Evolutionary conservation across 2,329 filamentous ascomycete genomes (phyloP).

Genomic region (Neonectria magnoliae): DNA sequence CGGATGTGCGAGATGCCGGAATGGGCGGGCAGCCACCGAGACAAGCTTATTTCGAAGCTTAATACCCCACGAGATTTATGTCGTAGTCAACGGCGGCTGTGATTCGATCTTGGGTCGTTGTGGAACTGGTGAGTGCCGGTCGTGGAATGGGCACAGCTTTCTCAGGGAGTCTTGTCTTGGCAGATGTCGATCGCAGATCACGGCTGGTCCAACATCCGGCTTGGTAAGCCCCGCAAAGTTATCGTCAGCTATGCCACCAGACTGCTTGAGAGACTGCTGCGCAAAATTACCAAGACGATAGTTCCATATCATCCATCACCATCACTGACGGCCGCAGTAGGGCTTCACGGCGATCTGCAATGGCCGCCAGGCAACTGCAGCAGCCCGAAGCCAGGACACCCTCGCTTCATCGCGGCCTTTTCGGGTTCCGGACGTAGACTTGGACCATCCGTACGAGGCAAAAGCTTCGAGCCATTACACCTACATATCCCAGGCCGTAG

Average conservation of each 20-base stretch:
- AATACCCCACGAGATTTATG: slow-evolving; percentile 12
- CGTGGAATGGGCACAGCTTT: slow-evolving; percentile 19
- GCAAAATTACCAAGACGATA: not conserved
- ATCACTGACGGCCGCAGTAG: not conserved
- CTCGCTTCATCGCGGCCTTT: too few species aligned
- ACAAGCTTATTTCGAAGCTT: slow-evolving; percentile 44
- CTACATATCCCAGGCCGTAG: too few species aligned
- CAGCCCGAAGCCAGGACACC: too few species aligned
- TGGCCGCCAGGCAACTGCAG: not conserved
- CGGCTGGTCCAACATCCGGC: slow-evolving; percentile 38
- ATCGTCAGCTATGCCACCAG: not conserved
- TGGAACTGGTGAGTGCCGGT: slow-evolving; percentile 12
- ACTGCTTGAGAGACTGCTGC: not conserved
- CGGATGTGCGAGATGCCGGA: slow-evolving; percentile 30
- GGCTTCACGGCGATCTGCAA: not conserved
- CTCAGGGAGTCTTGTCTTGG: slow-evolving; percentile 25
- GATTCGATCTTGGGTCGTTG: not conserved
- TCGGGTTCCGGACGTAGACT: too few species aligned
- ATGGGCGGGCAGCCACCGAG: slow-evolving; percentile 20
- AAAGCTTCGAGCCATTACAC: too few species aligned
- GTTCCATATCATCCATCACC: not conserved
- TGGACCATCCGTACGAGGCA: too few species aligned
- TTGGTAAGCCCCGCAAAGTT: slow-evolving; percentile 27
- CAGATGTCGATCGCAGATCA: slow-evolving; percentile 31
- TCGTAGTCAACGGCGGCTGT: not conserved